Percentiles rank a stretch among this genome's conserved stretches.
Conservation (phyloP, 2,329 filamentous ascomycete genomes). For the Alternaria solani region DNA sequence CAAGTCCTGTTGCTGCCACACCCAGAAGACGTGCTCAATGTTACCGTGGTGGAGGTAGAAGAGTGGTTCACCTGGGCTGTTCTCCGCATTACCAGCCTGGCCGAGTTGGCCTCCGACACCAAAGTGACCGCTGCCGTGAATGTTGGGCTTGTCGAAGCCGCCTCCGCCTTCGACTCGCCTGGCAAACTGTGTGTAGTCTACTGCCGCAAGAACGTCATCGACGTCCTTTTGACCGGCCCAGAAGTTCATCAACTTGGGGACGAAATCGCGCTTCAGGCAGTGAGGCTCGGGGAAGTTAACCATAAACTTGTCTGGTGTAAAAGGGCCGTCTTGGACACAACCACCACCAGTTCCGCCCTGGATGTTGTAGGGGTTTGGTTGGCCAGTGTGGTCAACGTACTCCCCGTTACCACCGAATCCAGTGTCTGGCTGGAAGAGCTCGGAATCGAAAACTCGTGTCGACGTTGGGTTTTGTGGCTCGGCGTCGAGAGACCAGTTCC, state of each 20-base stretch:
- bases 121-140: background rate
- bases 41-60: background rate
- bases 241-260: constrained; percentile 32
- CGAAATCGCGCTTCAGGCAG: constrained; percentile 47
- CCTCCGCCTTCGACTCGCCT: constrained; percentile 35
- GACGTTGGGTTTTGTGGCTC: constrained; percentile 15
- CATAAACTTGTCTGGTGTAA: constrained; percentile 6
- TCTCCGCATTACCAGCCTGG: background rate
- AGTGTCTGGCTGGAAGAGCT: background rate
- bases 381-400: no score
- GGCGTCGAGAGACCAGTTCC: constrained; percentile 39
- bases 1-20: background rate
- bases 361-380: no score
- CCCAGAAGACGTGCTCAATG: background rate
- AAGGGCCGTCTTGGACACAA: background rate
- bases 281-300: constrained; percentile 33
- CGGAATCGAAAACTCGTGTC: background rate
- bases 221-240: no score
- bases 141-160: constrained; percentile 28
- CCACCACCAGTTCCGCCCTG: no score
- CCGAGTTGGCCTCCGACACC: background rate
- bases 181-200: no score
- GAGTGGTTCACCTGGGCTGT: background rate
- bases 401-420: background rate
- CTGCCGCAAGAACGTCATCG: no score